Evolutionary conservation across 2,329 filamentous ascomycete genomes (phyloP).

Genomic region (Pseudonectria buxi): DNA sequence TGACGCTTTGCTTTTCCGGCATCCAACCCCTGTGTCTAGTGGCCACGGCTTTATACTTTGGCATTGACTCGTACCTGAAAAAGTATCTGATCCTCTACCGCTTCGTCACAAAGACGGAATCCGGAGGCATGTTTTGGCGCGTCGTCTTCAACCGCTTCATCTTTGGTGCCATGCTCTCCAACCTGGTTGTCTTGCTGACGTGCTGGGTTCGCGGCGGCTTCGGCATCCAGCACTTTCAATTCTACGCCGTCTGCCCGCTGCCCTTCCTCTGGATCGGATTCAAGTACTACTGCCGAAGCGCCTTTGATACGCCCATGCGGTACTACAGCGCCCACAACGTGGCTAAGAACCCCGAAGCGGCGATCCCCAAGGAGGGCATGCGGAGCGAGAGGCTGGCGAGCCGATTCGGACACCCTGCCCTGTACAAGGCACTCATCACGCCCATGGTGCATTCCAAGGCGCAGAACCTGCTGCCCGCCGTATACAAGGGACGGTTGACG

Average conservation of each 20-base stretch:
- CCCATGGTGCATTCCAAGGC: constrained; percentile 94
- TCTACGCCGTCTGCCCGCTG: constrained; percentile 65
- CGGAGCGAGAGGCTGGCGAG: constrained; percentile 64
- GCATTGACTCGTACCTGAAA: constrained; percentile 80
- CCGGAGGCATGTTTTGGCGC: constrained; percentile 87
- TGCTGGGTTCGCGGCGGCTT: constrained; percentile 61
- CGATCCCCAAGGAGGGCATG: constrained; percentile 43
- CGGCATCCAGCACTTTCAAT: constrained; percentile 46
- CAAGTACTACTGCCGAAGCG: constrained; percentile 73
- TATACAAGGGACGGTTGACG: constrained; percentile 75
- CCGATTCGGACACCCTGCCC: constrained; percentile 82
- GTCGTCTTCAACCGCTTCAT: constrained; percentile 88
- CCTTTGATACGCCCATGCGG: constrained; percentile 72
- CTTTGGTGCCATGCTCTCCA: constrained; percentile 71
- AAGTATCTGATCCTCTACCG: constrained; percentile 94
- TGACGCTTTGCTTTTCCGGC: constrained; percentile 75
- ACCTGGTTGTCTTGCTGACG: constrained; percentile 70
- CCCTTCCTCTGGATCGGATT: constrained; percentile 74
- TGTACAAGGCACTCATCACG: constrained; percentile 83
- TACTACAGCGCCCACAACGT: constrained; percentile 68
- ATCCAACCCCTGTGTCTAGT: constrained; percentile 84
- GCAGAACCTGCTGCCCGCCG: constrained; percentile 74
- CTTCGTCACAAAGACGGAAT: constrained; percentile 95
- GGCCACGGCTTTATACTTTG: constrained; percentile 84
- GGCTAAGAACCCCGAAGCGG: constrained; percentile 37